Base-by-base conservation (phyloP, 1,139 yeast genomes). In the Williopsis jadinii region DNA sequence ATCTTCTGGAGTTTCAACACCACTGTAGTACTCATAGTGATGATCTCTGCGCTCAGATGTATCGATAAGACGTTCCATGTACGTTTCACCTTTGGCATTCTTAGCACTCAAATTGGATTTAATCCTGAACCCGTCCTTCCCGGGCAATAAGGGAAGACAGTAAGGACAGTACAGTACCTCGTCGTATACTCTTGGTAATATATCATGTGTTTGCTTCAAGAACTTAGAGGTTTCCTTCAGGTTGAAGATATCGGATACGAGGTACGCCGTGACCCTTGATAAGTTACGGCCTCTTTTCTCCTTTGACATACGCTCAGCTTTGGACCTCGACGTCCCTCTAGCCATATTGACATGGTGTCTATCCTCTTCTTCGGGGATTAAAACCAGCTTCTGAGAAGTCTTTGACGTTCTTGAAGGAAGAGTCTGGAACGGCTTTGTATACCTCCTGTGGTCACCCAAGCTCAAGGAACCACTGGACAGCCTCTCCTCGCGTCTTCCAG, bases 81-180 rank as follows among this genome's bases (percentile, higher is more conserved):
- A 57, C 60, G 77, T 63, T 67, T 83, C 60, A 67, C 90, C 62
- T 62, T 85, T 67, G 58, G 73, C 60, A 61, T 68, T 62, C 42
- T 78, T 81, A 24, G 79, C 79, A 2, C 86, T 71, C 39, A 84
- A 77, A 53, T 87, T 86, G 5, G 95, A 84, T 57, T 79, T 82
- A 9, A 90, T 84, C 42, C 97, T 67, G 50, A 76, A 83, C 0
- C 95, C 95, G 49, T 84, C 90, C 40, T 75, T 77, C 2, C 97
- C 97, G 0, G 96, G 95, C 3, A 88, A 66, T 30, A 92, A 66
- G 0, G 98, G 98, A 37, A 92, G 67, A 24, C 88, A 75, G 55
- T 92, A 92, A 0, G 96, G 95, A 3, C 87, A 92, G 58, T 88
- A 92, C 29, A 92, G 64, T 8, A 90, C 95, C 54, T 90, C 97